Evolutionary conservation across 2,329 filamentous ascomycete species (phyloP).

Genomic region (Claviceps africana): DNA sequence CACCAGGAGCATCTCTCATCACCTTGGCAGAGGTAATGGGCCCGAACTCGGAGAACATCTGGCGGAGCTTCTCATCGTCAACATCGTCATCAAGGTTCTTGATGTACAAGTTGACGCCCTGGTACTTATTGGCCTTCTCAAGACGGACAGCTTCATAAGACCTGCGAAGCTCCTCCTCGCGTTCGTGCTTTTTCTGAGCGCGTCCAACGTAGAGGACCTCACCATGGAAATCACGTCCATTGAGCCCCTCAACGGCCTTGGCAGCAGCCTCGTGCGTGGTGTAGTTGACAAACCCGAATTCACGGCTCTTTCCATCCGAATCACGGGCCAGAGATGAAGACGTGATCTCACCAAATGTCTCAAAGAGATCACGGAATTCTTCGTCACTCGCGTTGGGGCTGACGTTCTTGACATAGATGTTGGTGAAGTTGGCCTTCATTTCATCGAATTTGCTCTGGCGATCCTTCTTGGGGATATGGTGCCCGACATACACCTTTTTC

Average conservation of each 20-base stretch:
- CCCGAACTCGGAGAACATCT: constrained; percentile 81
- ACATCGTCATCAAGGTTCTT: constrained; percentile 97
- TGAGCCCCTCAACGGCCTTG: constrained; percentile 79
- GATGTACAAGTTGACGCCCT: constrained; percentile 98
- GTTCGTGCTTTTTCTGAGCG: constrained; percentile 99
- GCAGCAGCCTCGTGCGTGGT: constrained; percentile 76
- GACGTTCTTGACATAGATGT: constrained; percentile 99
- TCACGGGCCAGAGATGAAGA: constrained; percentile 89
- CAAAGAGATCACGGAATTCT: constrained; percentile 86
- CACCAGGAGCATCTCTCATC: constrained; percentile 69
- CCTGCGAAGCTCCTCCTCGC: constrained; percentile 96
- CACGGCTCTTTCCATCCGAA: constrained; percentile 79
- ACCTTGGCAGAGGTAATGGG: constrained; percentile 98
- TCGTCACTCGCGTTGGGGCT: constrained; percentile 73
- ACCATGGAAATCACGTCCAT: constrained; percentile 81
- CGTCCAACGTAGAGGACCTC: constrained; percentile 97
- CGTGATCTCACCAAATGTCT: constrained; percentile 85
- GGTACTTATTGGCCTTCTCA: constrained; percentile 98
- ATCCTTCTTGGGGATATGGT: constrained; percentile 99
- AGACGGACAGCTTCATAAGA: constrained; percentile 95
- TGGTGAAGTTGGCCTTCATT: constrained; percentile 99
- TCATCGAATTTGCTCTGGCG: constrained; percentile 99
- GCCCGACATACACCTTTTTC: constrained; percentile 99
- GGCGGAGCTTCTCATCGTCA: constrained; percentile 93
- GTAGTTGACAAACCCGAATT: constrained; percentile 95